Conservation (phyloP, 352 stramenopile species). For the Pythium brachiatum region DNA sequence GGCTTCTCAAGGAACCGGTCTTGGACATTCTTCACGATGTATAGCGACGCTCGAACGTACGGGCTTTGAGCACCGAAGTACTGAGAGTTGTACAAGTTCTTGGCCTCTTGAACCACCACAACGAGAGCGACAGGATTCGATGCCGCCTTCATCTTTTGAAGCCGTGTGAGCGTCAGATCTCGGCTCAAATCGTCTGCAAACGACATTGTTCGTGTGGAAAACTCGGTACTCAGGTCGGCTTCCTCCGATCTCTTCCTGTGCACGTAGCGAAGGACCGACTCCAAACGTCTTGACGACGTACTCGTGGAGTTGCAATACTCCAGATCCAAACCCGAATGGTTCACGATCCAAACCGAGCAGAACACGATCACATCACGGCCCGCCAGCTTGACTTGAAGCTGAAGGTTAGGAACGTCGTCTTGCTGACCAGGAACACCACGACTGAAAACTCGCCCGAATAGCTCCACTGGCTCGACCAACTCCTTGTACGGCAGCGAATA, state of each 20-base stretch:
- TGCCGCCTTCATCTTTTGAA: slow-evolving; percentile 79
- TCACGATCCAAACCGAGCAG: slow-evolving; percentile 88
- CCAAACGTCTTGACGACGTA: slow-evolving; percentile 62
- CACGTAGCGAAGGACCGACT: slow-evolving; percentile 72
- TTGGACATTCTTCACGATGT: slow-evolving; percentile 78
- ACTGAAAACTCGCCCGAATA: slow-evolving; percentile 70
- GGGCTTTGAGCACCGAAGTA: slow-evolving; percentile 85
- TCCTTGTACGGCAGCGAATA: slow-evolving; percentile 84
- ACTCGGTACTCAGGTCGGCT: slow-evolving; percentile 55
- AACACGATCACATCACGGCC: slow-evolving; percentile 83
- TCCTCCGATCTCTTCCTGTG: slow-evolving; percentile 46
- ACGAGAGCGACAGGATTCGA: slow-evolving; percentile 79
- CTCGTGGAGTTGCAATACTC: slow-evolving; percentile 86
- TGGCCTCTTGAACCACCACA: slow-evolving; percentile 74
- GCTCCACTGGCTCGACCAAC: slow-evolving; percentile 56
- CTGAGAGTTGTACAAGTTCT: slow-evolving; percentile 81
- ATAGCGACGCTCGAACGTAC: slow-evolving; percentile 80
- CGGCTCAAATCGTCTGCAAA: slow-evolving; percentile 46
- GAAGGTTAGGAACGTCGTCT: slow-evolving; percentile 74
- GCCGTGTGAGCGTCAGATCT: slow-evolving; percentile 50
- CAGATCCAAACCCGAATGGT: slow-evolving; percentile 79
- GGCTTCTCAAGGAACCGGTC: slow-evolving; percentile 74
- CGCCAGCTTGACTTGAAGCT: slow-evolving; percentile 79
- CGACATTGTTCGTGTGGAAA: slow-evolving; percentile 61
- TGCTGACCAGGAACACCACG: slow-evolving; percentile 67